Evolutionary conservation across 2,329 filamentous ascomycete genomes (phyloP), one percentile per base, ranked within the genome.

Genomic region (Fusarium napiforme): DNA sequence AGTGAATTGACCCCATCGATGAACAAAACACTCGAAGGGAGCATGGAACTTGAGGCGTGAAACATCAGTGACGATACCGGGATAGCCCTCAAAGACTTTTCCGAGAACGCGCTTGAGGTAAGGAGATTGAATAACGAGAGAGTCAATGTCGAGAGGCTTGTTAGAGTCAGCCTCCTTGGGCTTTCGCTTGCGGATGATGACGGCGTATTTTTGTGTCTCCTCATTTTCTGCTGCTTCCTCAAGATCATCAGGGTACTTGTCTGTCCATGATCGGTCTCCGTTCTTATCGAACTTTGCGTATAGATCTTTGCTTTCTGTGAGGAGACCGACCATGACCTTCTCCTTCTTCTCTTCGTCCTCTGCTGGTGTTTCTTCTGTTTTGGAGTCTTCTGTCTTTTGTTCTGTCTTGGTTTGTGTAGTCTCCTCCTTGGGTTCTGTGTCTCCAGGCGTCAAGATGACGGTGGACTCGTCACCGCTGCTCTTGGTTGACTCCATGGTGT

Each of bases 1-100:
- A 15, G 78, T 73, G 42, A 91, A 84, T 11, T 82, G 76, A 4
- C 84, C 81, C 90, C 91, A 93, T 37, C 91, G 86, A 79, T 93
- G 90, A 45, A 93, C 88, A 55, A 93, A 88, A 0, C 89, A 88
- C 72, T 88, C 83, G 69, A 93, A 93, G 0, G 89, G 89, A 0
- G 86, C 87, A 12, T 82, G 79, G 68, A 93, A 92, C 62, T 89
- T 87, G 4, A 93, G 83, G 4, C 89, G 85, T n/a, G 89, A 85
- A 32, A 93, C 82, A 16, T 84, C 85, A 39, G 88, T 87, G 5
- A 88, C 88, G 36, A 93, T 83, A 2, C 90, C 90, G 0, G 89
- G 88, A 65, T 92, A 92, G 14, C 84, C 87, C 3, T 84, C 80
- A 28, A 92, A 83, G 12, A 92, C 84, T 16, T 86, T 83, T 15